Base-by-base conservation (phyloP, 495 filamentous ascomycete genomes). In the Neurospora sp. region DNA sequence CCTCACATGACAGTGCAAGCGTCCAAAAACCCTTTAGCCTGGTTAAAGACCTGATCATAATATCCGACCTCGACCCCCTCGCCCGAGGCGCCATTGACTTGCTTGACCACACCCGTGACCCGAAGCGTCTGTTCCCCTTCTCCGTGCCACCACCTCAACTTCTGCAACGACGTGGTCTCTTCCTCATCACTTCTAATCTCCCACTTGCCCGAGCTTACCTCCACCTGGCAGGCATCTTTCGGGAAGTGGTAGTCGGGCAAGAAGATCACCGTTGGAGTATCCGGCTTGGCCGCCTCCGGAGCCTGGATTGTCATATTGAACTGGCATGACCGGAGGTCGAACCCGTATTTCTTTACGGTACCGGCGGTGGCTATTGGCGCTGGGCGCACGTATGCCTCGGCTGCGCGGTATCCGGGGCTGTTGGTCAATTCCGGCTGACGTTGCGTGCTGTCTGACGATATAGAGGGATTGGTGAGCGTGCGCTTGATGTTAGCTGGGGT, bases 231-330 rank as follows among this genome's bases (percentile, higher is more conserved):
- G 9, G 86, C 83, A 8, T 88, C 86, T 40, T 89, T 88, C 6
- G 96, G 95, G 79, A 98, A 99, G 83, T 98, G 96, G 79, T 94
- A 97, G 36, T 94, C 93, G 0, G 96, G 96, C 1, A 99, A 84
- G 78, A 93, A 97, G 13, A 98, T 88, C 72, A 93, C 90, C 0
- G 95, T 98, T 3, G 94, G 93, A 11, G 83, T 79, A 1, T 90
- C 88, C 45, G 91, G 84, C 0, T 82, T 77, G 5, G 87, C 85
- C 1, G 85, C 77, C 17, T 82, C 80, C 19, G 84, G 79, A 9
- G 89, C 90, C 9, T 87, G 81, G 34, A 96, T 77, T 13, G 87
- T 85, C 75, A 96, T 83, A 19, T 86, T 89, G 76, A 97, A 97
- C n/a, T 85, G 85, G 79, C 89, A 92, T 69, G 87, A 92, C 24